Percentiles rank a stretch among this genome's conserved stretches.
Conservation (phyloP, 805 yeast genomes). For the Metschnikowia drakensbergensis region DNA sequence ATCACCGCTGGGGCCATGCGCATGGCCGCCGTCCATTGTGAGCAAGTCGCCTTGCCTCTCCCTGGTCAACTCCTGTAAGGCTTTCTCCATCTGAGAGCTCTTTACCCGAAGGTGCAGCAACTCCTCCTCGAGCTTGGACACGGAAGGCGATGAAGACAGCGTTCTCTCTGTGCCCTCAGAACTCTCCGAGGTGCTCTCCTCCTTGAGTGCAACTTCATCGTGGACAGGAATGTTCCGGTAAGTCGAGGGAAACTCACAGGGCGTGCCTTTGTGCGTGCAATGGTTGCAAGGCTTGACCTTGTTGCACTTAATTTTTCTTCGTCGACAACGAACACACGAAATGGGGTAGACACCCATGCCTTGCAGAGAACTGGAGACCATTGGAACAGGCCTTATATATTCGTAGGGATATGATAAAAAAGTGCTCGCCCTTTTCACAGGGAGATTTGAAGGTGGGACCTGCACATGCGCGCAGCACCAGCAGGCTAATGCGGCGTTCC, state of each 20-base stretch:
- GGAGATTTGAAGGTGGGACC: not conserved
- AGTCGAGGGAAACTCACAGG: slow-evolving; percentile 18
- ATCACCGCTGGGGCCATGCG: not conserved
- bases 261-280: slow-evolving; percentile 11
- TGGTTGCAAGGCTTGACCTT: slow-evolving; percentile 18
- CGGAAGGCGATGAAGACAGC: not conserved
- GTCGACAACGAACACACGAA: slow-evolving; percentile 19
- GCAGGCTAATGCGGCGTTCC: slow-evolving; percentile 1
- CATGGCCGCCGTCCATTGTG: not conserved
- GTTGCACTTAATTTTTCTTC: slow-evolving; percentile 19
- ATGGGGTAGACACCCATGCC: slow-evolving; percentile 16
- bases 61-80: not conserved
- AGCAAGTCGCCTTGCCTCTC: not conserved
- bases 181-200: slow-evolving; percentile 1
- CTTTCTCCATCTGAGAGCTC: slow-evolving; percentile 2
- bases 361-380: not conserved
- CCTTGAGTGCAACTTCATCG: slow-evolving; percentile 17
- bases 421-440: not conserved
- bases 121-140: slow-evolving; percentile 1
- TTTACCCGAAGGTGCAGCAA: not conserved
- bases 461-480: not conserved
- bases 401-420: no score
- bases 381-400: not conserved
- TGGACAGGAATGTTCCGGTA: slow-evolving; percentile 14
- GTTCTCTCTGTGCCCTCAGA: not conserved